Percentiles rank a stretch among this genome's conserved stretches.
Evolutionary conservation across 371 early-diverging fungal species (phyloP).

Genomic region (Batkoa obscura): DNA sequence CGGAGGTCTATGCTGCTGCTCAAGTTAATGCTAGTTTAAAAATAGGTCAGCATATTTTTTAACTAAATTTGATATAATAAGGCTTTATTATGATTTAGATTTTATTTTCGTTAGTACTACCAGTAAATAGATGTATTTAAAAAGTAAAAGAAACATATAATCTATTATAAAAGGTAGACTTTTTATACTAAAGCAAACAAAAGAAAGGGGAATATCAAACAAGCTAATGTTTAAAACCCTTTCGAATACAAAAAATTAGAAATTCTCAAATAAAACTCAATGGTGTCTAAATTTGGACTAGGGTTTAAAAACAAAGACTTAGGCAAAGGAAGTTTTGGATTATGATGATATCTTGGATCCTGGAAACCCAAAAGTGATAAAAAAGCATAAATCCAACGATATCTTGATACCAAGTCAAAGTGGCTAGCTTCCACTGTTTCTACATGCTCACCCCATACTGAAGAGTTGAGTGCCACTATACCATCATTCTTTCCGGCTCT

Average conservation of each 20-base stretch:
- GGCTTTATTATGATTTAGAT: no score
- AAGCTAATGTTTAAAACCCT: neutral
- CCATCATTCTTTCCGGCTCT: conserved; percentile 86
- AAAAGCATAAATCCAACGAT: conserved; percentile 12
- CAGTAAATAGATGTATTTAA: neutral
- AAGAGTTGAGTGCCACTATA: conserved; percentile 52
- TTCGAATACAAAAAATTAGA: neutral
- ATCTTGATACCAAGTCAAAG: conserved; percentile 53
- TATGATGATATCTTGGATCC: neutral
- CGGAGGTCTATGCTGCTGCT: no score
- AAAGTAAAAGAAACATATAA: no score
- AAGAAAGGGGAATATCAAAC: no score
- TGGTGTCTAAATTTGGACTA: neutral
- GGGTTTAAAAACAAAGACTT: neutral
- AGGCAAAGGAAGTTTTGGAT: neutral
- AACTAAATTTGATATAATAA: no score
- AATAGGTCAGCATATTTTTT: no score
- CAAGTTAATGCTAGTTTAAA: no score
- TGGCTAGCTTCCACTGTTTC: conserved; percentile 64
- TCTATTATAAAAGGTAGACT: no score
- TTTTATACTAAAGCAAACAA: no score
- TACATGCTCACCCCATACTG: conserved; percentile 72
- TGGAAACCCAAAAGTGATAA: neutral
- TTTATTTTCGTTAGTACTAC: neutral
- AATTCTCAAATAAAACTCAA: neutral